Conservation (phyloP, 257 asterid species). For the Petunia secreta region DNA sequence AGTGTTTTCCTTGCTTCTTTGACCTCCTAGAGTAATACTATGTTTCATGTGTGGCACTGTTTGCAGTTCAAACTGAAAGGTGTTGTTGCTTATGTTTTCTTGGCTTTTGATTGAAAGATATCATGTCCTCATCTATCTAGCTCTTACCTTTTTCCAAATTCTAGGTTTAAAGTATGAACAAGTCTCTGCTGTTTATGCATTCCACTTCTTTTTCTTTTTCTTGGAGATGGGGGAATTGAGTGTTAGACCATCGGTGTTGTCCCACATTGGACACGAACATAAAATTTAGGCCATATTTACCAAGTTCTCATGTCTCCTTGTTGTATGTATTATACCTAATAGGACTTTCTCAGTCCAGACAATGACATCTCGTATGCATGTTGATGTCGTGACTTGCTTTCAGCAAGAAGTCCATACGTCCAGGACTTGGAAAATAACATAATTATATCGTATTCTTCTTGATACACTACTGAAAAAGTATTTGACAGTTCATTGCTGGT, state of each 20-base stretch:
- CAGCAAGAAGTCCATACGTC: conserved; percentile 1
- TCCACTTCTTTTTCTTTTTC: not conserved
- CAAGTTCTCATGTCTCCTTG: not conserved
- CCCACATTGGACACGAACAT: not conserved
- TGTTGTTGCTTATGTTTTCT: not conserved
- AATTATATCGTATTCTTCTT: not conserved
- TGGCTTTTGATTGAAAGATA: not conserved
- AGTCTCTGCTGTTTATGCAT: not conserved
- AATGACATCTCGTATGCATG: conserved; percentile 1
- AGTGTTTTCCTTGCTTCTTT: not conserved
- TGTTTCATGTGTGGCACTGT: not conserved
- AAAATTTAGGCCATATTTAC: not conserved
- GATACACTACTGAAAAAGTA: not conserved
- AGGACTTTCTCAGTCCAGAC: not conserved
- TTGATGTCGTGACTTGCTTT: not conserved
- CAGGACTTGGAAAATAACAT: not conserved
- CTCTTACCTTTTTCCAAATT: not conserved
- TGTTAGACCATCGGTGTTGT: not conserved
- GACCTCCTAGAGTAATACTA: not conserved
- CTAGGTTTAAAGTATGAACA: not conserved
- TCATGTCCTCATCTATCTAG: not conserved
- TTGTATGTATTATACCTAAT: not conserved
- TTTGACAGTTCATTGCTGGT: not conserved
- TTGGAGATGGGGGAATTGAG: not conserved
- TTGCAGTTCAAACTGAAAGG: not conserved